phyloP scores from a whole-genome alignment of 2,329 filamentous ascomycete species.

The Berkeleyomyces basicola region DNA sequence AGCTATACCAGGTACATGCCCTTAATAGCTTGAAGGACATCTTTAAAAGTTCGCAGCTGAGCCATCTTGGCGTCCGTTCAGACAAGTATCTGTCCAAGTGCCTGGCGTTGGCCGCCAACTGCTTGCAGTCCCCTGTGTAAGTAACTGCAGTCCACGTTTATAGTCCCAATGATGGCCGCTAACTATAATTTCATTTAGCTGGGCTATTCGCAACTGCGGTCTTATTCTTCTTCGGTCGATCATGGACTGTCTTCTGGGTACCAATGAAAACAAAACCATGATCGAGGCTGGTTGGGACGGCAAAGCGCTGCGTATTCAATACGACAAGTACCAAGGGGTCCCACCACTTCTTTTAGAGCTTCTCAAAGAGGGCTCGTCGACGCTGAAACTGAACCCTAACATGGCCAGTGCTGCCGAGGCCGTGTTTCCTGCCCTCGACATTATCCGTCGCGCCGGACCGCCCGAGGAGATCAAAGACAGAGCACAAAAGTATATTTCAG shows the following conservation, averaged over 20 bases:
- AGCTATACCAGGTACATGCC: constrained; percentile 81
- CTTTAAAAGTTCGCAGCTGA: constrained; percentile 66
- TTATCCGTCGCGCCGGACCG: constrained; percentile 55
- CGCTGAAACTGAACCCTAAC: constrained; percentile 24
- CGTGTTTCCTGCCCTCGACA: constrained; percentile 70
- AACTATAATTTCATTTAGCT: constrained; percentile 30
- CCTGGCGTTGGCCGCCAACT: constrained; percentile 63
- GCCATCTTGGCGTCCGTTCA: constrained; percentile 53
- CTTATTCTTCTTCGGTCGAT: constrained; percentile 76
- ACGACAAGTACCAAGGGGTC: constrained; percentile 50
- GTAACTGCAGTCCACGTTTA: constrained; percentile 17
- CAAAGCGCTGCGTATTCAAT: constrained; percentile 47
- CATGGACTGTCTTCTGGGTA: constrained; percentile 63
- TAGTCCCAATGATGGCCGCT: not conserved
- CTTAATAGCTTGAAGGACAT: constrained; percentile 88
- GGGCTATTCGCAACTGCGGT: constrained; percentile 90
- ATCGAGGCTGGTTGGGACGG: constrained; percentile 49
- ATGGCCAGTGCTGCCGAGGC: constrained; percentile 40
- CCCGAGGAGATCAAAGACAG: constrained; percentile 38
- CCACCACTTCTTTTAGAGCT: constrained; percentile 47
- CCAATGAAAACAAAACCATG: constrained; percentile 49
- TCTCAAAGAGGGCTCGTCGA: constrained; percentile 35
- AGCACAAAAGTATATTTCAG: constrained; percentile 40
- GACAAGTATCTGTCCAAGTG: constrained; percentile 58
- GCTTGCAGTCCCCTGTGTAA: constrained; percentile 62